Evolutionary conservation across 441 rosid species (phyloP).

Genomic region (Kokia cookei): DNA sequence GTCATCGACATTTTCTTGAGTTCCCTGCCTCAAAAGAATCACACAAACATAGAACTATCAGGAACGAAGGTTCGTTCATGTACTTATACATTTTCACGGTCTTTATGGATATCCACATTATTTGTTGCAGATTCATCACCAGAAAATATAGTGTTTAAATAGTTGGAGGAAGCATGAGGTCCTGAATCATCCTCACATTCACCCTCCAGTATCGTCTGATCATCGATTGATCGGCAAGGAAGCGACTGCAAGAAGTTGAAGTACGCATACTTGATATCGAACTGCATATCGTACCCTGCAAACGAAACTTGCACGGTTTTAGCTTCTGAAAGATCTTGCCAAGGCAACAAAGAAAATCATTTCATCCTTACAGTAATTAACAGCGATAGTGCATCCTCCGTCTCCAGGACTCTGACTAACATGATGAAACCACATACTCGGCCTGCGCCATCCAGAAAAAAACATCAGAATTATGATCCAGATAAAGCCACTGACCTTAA

Average conservation of each 20-base stretch:
- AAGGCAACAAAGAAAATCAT: not conserved
- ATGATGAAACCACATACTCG: slow-evolving; percentile 98
- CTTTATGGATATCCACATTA: slow-evolving; percentile 5
- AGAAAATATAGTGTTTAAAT: not conserved
- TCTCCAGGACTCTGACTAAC: slow-evolving; percentile 76
- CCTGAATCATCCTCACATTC: slow-evolving; percentile 23
- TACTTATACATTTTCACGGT: not conserved
- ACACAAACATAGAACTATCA: not conserved
- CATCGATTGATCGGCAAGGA: slow-evolving; percentile 17
- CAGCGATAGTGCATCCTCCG: slow-evolving; percentile 61
- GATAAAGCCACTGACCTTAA: not conserved
- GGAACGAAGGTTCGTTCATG: not conserved
- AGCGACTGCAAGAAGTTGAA: slow-evolving; percentile 81
- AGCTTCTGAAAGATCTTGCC: not conserved
- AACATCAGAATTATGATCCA: not conserved
- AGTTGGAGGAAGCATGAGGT: slow-evolving; percentile 4
- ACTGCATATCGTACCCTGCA: slow-evolving; percentile 97
- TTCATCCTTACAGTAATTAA: slow-evolving; percentile 69
- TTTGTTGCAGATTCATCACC: not conserved
- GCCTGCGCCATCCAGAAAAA: slow-evolving; percentile 41
- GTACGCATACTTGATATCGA: slow-evolving; percentile 83
- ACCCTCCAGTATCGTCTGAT: slow-evolving; percentile 10
- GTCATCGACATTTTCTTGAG: not conserved
- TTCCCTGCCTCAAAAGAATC: not conserved
- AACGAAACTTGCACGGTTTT: slow-evolving; percentile 4